Percentiles rank a stretch among this genome's conserved stretches.
Conservation (phyloP, 768 basidiomycete species). For the Clitopilus passeckerianus region DNA sequence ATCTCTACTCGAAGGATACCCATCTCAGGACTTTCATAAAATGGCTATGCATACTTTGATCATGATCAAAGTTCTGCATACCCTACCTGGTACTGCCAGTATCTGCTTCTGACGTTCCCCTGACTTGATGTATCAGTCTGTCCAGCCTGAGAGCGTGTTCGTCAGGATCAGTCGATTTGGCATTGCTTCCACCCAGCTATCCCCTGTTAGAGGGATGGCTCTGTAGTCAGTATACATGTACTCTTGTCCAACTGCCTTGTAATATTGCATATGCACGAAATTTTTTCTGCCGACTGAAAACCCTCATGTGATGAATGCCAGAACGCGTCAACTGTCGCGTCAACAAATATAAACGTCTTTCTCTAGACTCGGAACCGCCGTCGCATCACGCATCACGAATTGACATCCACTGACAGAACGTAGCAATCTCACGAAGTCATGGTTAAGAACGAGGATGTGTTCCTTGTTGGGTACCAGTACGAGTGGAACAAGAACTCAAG, state of each 20-base stretch:
- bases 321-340: background rate
- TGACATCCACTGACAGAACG: background rate
- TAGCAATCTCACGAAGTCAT: conserved; percentile 8
- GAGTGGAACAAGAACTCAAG: conserved; percentile 41
- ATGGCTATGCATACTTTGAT: too few species aligned
- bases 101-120: too few species aligned
- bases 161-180: too few species aligned
- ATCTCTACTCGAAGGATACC: background rate
- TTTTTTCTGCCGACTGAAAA: background rate
- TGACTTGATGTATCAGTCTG: background rate
- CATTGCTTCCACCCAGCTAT: too few species aligned
- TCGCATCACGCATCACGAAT: background rate
- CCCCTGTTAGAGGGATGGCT: too few species aligned
- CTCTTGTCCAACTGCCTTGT: too few species aligned
- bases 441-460: conserved; percentile 31
- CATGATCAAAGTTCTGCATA: background rate
- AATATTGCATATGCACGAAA: too few species aligned
- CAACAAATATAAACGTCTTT: background rate
- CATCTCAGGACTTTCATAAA: too few species aligned
- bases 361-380: background rate
- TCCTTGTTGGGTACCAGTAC: conserved; percentile 32
- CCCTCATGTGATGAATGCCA: too few species aligned
- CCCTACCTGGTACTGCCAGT: background rate
- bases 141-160: too few species aligned
- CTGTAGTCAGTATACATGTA: too few species aligned